A percentile compares a stretch with the other conserved stretches of the same genome.
phyloP scores from a whole-genome alignment of 192 early-diverging fungal species.

The Backusella westeae region DNA sequence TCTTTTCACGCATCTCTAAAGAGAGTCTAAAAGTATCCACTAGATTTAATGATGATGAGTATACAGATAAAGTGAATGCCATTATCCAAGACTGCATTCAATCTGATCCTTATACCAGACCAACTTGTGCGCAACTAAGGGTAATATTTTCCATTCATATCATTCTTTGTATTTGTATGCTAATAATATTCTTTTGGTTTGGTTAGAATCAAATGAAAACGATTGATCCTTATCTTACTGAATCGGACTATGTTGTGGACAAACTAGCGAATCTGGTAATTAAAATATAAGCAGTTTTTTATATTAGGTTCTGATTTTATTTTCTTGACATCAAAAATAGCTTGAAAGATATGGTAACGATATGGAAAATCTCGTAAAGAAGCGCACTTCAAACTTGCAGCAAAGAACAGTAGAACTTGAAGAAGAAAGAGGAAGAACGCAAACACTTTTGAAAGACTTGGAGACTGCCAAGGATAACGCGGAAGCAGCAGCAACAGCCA shows the following conservation, averaged over 20 bases:
- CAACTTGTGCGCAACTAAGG: not conserved
- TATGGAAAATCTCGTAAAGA: slow-evolving; percentile 42
- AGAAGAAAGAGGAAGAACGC: slow-evolving; percentile 38
- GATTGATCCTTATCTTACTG: slow-evolving; percentile 1
- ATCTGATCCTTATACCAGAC: slow-evolving; percentile 4
- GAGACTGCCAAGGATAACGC: slow-evolving; percentile 46
- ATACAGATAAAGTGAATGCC: not conserved
- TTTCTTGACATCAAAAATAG: not conserved
- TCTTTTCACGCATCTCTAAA: not conserved
- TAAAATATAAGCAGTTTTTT: not conserved
- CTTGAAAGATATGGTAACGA: slow-evolving; percentile 46
- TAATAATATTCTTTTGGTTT: not conserved
- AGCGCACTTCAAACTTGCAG: slow-evolving; percentile 41
- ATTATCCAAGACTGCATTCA: not conserved
- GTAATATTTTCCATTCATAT: not conserved
- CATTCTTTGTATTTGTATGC: not conserved
- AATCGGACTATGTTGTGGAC: slow-evolving; percentile 17
- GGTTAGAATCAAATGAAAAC: slow-evolving; percentile 9
- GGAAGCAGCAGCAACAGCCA: slow-evolving; percentile 46
- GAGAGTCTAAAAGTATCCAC: not conserved
- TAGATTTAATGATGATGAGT: not conserved
- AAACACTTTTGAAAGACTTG: slow-evolving; percentile 40
- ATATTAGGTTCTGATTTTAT: not conserved
- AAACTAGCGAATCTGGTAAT: slow-evolving; percentile 43
- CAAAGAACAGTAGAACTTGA: slow-evolving; percentile 41